Base-by-base conservation (phyloP, 305 asterid genomes). In the Striga hermonthica region DNA sequence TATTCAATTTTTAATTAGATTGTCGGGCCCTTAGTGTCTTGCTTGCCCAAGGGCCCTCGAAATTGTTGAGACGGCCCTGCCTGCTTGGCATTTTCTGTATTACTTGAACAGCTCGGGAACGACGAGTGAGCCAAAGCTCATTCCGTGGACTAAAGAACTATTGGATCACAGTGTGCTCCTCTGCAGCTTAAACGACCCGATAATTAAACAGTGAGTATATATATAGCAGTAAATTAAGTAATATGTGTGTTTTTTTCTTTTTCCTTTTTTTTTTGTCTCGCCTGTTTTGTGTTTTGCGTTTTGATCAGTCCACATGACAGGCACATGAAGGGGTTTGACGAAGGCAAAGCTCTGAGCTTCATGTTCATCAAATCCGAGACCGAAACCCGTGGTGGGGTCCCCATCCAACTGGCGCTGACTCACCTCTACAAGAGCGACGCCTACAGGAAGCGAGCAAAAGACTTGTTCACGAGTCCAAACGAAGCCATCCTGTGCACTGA, bases 401-500 rank as follows among this genome's bases (percentile, higher is more conserved):
- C 62, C 8, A 78, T 78, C 35, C 75, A 78, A 12, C 64, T 75
- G 16, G 75, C 64, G 3, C 65, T 67, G 28, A 77, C 82, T 0
- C 67, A 74, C 66, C 66, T 69, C 63, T 74, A 74, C 76, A 74
- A 77, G 60, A 78, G 80, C 63, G 66, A 68, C 2, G 57, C 37
- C 14, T 78, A 71, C 76, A 78, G 62, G 64, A 62, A 44, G 57
- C 79, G 68, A 12, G 53, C 68, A 22, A 39, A 60, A 28, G 65
- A 74, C 67, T 73, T 76, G 0, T 74, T 64, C 75, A 77, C 82
- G 10, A 77, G 79, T 5, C 82, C 82, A 0, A 40, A 53, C 12
- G 76, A 78, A 54, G 75, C 82, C 52, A 71, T 75, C 48, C 65
- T 64, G 0, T 78, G 80, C 34, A 57, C 58, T 8, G 83, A 79